Percentiles rank a stretch among this genome's conserved stretches.
phyloP scores from a whole-genome alignment of 805 yeast species.

The Pichia pseudocactophila region DNA sequence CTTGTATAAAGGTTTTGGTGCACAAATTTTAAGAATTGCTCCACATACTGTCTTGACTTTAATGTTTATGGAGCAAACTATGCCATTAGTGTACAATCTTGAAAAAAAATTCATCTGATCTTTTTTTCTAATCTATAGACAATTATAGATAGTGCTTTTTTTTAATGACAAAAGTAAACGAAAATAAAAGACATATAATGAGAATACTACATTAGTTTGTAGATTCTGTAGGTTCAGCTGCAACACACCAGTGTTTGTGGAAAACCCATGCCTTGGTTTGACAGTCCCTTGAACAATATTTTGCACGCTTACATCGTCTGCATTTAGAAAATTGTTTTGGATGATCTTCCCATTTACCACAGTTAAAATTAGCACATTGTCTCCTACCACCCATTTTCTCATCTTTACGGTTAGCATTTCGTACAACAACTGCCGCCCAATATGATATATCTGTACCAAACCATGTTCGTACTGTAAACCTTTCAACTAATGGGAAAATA shows the following conservation, averaged over 20 bases:
- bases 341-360: constrained; percentile 88
- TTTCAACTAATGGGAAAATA: constrained; percentile 85
- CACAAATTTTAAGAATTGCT: constrained; percentile 84
- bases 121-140: neutral
- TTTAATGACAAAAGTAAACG: neutral
- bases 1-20: constrained; percentile 89
- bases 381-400: constrained; percentile 82
- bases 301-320: constrained; percentile 86
- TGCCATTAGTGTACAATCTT: constrained; percentile 44
- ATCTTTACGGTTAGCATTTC: constrained; percentile 89
- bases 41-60: constrained; percentile 90
- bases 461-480: constrained; percentile 60
- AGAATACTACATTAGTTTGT: neutral
- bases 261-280: constrained; percentile 88
- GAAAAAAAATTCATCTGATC: constrained; percentile 24
- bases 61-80: constrained; percentile 93
- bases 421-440: constrained; percentile 97
- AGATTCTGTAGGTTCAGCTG: constrained; percentile 8
- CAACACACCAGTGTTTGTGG: constrained; percentile 89
- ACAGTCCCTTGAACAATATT: constrained; percentile 88
- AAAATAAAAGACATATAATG: neutral
- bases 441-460: constrained; percentile 77
- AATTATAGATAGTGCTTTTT: neutral
- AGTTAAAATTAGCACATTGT: constrained; percentile 87
- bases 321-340: constrained; percentile 95